Percentiles rank a stretch among this genome's conserved stretches.
These are phyloP conservation scores for Saturnispora quitensis DNA, from an alignment of 805 yeast species.

Conservation along the genomic window DNA sequence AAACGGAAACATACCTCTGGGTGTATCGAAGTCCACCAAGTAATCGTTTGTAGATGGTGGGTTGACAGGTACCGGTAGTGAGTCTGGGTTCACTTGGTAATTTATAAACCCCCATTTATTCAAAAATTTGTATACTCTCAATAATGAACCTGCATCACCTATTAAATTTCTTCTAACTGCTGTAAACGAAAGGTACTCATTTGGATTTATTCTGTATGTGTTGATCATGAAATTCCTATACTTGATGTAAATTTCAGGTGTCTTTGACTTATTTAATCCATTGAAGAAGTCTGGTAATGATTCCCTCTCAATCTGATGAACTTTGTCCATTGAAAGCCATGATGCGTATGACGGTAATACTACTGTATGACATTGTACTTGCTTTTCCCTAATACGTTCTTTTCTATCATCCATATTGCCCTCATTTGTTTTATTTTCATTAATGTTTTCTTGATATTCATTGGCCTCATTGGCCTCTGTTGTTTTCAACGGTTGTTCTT, in stretches of 20 bases:
- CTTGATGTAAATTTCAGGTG: constrained; percentile 70
- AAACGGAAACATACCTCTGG: constrained; percentile 87
- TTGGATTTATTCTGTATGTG: constrained; percentile 80
- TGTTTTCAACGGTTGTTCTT: background rate
- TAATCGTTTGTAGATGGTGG: constrained; percentile 74
- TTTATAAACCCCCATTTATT: constrained; percentile 91
- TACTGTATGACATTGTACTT: constrained; percentile 59
- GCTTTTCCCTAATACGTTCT: constrained; percentile 27
- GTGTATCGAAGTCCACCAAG: constrained; percentile 74
- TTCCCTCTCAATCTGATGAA: constrained; percentile 71
- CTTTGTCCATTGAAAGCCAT: constrained; percentile 71
- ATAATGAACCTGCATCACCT: constrained; percentile 84
- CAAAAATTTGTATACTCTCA: constrained; percentile 75
- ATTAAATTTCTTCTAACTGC: constrained; percentile 85
- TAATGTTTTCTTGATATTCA: background rate
- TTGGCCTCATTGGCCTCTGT: background rate
- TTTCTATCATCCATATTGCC: background rate
- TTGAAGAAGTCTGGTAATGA: constrained; percentile 85
- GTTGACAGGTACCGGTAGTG: constrained; percentile 57
- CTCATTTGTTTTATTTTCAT: background rate
- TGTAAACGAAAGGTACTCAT: constrained; percentile 81
- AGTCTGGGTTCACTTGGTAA: constrained; percentile 79
- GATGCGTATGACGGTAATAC: constrained; percentile 80
- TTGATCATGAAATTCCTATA: constrained; percentile 86
- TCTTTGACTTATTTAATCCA: constrained; percentile 51